Evolutionary conservation across 1,139 yeast species (phyloP).

Genomic region (Diutina siamensis): DNA sequence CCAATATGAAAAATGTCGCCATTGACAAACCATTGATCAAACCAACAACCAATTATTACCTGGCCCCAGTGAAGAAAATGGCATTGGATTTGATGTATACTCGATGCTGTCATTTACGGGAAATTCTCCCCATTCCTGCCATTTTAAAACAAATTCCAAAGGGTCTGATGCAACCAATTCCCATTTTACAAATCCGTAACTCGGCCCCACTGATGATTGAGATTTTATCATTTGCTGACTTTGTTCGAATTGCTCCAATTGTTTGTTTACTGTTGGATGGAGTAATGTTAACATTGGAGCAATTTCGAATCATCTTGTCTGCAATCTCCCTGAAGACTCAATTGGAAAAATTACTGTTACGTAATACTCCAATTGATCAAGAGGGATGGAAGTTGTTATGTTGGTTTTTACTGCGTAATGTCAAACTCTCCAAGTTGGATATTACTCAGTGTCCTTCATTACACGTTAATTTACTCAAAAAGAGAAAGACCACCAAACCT

Average conservation of each 20-base stretch:
- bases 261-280: slow-evolving; percentile 63
- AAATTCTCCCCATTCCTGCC: slow-evolving; percentile 46
- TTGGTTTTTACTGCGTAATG: slow-evolving; percentile 57
- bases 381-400: slow-evolving; percentile 66
- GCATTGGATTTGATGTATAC: slow-evolving; percentile 58
- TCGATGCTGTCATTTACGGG: slow-evolving; percentile 52
- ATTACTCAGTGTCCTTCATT: slow-evolving; percentile 62
- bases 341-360: slow-evolving; percentile 53
- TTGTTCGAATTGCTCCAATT: slow-evolving; percentile 62
- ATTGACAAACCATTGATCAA: slow-evolving; percentile 40
- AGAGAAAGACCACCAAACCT: slow-evolving; percentile 16
- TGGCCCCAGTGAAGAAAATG: slow-evolving; percentile 31
- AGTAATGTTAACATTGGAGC: slow-evolving; percentile 48
- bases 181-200: slow-evolving; percentile 51
- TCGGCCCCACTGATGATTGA: slow-evolving; percentile 70
- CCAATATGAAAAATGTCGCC: slow-evolving; percentile 18
- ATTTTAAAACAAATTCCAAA: slow-evolving; percentile 56
- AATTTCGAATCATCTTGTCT: slow-evolving; percentile 50
- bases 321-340: slow-evolving; percentile 51
- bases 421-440: slow-evolving; percentile 44
- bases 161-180: slow-evolving; percentile 59
- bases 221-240: slow-evolving; percentile 64
- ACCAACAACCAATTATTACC: slow-evolving; percentile 14
- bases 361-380: slow-evolving; percentile 58
- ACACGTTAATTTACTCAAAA: slow-evolving; percentile 44